Conservation (phyloP, 2,329 filamentous ascomycete species). For the Aspergillus fischeri region DNA sequence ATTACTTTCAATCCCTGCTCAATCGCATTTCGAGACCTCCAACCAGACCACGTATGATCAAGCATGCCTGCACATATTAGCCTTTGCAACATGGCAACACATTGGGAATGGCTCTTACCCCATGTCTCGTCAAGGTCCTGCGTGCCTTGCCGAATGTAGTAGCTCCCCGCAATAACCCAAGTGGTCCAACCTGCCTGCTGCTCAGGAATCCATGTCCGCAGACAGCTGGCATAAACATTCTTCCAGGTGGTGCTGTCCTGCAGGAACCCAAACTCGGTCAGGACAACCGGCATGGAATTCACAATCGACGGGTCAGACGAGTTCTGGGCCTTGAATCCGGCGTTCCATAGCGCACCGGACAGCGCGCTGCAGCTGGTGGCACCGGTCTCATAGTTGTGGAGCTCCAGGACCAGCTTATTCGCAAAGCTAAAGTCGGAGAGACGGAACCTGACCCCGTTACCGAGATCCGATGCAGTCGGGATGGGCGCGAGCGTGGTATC, state of each 20-base stretch:
- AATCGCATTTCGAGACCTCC: conserved; percentile 34
- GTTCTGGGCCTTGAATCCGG: conserved; percentile 42
- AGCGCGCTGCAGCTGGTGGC: conserved; percentile 36
- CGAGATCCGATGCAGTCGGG: conserved; percentile 30
- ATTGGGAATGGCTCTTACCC: conserved; percentile 23
- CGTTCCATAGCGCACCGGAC: conserved; percentile 31
- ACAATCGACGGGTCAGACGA: conserved; percentile 25
- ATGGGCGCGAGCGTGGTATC: conserved; percentile 41
- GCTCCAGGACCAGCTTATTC: conserved; percentile 46
- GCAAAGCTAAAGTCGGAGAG: conserved; percentile 36
- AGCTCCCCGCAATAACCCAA: conserved; percentile 58
- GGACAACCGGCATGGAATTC: conserved; percentile 37
- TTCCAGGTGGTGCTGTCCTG: conserved; percentile 47
- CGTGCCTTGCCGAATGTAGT: conserved; percentile 51
- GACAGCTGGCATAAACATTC: conserved; percentile 50
- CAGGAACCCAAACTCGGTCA: conserved; percentile 47
- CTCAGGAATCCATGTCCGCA: conserved; percentile 47
- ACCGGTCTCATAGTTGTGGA: conserved; percentile 46
- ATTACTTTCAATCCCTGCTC: conserved; percentile 10
- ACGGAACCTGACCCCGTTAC: conserved; percentile 35
- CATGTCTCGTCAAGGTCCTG: conserved; percentile 57
- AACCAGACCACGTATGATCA: conserved; percentile 52
- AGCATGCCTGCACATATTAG: conserved; percentile 40
- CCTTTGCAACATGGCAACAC: neutral
- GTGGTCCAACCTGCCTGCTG: conserved; percentile 54